Percentiles rank a stretch among this genome's conserved stretches.
phyloP scores from a whole-genome alignment of 1,284 basidiomycete species.

The Pseudozyma sp. region DNA sequence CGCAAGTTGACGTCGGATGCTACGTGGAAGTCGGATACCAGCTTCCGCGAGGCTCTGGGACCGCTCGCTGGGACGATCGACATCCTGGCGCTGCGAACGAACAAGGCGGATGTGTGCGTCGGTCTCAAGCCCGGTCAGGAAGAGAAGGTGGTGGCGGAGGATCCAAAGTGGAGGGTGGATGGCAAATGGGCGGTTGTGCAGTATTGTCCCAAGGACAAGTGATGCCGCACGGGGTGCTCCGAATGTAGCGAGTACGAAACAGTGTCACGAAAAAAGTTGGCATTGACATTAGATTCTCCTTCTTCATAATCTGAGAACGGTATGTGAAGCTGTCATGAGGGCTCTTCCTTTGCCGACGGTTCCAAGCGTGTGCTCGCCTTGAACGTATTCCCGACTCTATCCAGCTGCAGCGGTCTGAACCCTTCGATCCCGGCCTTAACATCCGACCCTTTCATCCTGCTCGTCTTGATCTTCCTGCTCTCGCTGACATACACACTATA shows the following conservation, averaged over 20 bases:
- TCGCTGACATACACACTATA: constrained; percentile 34
- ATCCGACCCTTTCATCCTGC: constrained; percentile 38
- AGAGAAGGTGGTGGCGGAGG: constrained; percentile 46
- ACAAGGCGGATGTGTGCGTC: constrained; percentile 82
- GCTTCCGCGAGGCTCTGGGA: constrained; percentile 84
- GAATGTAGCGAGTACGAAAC: not conserved
- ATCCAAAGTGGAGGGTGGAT: constrained; percentile 61
- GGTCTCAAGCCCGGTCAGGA: constrained; percentile 58
- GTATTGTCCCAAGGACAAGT: constrained; percentile 42
- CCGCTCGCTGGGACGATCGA: constrained; percentile 78
- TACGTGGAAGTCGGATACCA: constrained; percentile 84
- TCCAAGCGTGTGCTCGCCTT: not conserved
- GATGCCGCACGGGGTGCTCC: not conserved
- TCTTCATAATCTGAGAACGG: not conserved
- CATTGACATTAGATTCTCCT: no score
- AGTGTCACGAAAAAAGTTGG: not conserved
- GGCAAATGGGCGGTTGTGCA: constrained; percentile 63
- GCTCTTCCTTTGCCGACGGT: not conserved
- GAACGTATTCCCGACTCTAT: not conserved
- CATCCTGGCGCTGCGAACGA: constrained; percentile 86
- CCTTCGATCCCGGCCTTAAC: not conserved
- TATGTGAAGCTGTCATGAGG: constrained; percentile 12
- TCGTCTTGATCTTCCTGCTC: constrained; percentile 21
- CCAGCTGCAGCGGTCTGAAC: constrained; percentile 33
- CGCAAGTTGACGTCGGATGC: constrained; percentile 87